Evolutionary conservation across 1,284 basidiomycete species (phyloP).

Genomic region (Somion occarium): DNA sequence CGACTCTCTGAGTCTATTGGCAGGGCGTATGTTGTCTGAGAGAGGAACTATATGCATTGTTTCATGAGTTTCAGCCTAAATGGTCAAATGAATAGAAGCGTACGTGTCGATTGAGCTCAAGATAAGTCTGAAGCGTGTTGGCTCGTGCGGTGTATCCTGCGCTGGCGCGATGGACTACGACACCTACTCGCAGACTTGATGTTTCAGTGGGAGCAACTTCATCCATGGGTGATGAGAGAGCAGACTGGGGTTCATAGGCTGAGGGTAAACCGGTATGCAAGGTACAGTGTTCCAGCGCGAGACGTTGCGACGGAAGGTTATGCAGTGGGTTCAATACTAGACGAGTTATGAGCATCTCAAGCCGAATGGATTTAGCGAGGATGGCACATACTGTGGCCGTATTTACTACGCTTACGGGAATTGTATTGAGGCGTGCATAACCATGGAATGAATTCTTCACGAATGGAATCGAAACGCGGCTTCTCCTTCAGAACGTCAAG

Average conservation of each 20-base stretch:
- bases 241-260: conserved; percentile 20
- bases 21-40: conserved; percentile 45
- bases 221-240: conserved; percentile 41
- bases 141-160: conserved; percentile 69
- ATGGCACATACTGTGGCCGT: conserved; percentile 40
- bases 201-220: conserved; percentile 32
- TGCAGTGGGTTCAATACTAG: conserved; percentile 39
- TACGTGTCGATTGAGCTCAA: conserved; percentile 82
- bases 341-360: not conserved
- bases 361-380: conserved; percentile 8
- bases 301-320: conserved; percentile 36
- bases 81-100: conserved; percentile 17
- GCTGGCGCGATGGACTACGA: conserved; percentile 52
- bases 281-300: conserved; percentile 58
- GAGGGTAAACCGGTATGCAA: conserved; percentile 24
- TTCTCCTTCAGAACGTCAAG: conserved; percentile 72
- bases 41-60: conserved; percentile 41
- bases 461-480: conserved; percentile 68
- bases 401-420: conserved; percentile 51
- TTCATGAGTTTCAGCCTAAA: not conserved
- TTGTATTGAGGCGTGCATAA: conserved; percentile 82
- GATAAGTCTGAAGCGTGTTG: conserved; percentile 79
- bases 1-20: conserved; percentile 59
- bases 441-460: conserved; percentile 89
- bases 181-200: conserved; percentile 53